Evolutionary conservation across 2,329 filamentous ascomycete genomes (phyloP).

Genomic region (Chaetomium sp.): DNA sequence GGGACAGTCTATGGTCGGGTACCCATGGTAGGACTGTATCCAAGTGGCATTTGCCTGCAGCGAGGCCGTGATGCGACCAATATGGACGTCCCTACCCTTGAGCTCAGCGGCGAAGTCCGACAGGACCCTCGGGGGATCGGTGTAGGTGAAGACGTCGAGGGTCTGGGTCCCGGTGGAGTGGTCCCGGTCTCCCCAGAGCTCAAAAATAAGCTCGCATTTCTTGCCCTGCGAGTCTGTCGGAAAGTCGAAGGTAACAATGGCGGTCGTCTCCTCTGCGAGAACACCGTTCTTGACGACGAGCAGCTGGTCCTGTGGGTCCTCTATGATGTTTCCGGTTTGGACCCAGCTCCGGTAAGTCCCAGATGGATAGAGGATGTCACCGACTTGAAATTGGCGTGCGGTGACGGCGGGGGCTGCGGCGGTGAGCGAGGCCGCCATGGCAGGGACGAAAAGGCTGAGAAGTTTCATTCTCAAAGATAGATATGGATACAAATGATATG

Average conservation of each 20-base stretch:
- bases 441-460: not conserved
- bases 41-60: not conserved
- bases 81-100: not conserved
- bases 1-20: not conserved
- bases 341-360: not conserved
- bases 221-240: not conserved
- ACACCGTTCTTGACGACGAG: not conserved
- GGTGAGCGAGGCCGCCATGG: not conserved
- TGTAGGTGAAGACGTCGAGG: not conserved
- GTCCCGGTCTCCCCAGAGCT: not conserved
- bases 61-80: not conserved
- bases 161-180: not conserved
- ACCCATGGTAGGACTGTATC: not conserved
- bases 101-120: not conserved
- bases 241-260: not conserved
- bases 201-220: not conserved
- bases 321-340: not conserved
- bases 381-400: not conserved
- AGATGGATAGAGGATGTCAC: not conserved
- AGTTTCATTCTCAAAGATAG: not conserved
- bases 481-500: no score
- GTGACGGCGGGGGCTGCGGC: not conserved
- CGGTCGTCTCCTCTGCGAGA: not conserved
- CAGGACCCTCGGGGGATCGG: not conserved
- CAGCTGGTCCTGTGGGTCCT: not conserved